These are phyloP conservation scores for Agarophyton chilense DNA, from an alignment of 23 red algal species.

Conservation along the genomic window DNA sequence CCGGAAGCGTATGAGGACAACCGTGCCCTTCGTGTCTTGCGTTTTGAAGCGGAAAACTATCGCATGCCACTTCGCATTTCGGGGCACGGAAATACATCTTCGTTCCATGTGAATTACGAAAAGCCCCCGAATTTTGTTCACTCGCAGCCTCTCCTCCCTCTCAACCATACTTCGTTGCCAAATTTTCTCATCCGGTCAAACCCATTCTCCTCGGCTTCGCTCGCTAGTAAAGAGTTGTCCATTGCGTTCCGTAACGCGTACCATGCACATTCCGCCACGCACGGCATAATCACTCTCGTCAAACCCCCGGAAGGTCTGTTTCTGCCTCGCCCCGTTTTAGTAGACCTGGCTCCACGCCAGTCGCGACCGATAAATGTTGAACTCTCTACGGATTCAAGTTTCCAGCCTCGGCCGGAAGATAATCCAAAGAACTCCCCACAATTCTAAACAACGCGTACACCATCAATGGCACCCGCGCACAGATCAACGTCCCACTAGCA, in stretches of 20 bases:
- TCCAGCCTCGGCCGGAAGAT: background rate
- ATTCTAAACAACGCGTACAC: conserved; percentile 28
- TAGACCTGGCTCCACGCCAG: conserved; percentile 57
- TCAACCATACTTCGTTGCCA: conserved; percentile 35
- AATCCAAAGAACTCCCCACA: background rate
- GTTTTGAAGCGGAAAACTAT: conserved; percentile 18
- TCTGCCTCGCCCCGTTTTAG: background rate
- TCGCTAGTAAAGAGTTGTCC: conserved; percentile 40
- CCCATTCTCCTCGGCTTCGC: conserved; percentile 10
- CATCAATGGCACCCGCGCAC: background rate
- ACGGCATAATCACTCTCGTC: background rate
- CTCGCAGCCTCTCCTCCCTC: background rate
- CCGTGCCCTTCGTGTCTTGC: background rate
- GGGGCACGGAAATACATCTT: background rate
- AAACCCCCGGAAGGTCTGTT: conserved; percentile 18
- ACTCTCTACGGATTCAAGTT: conserved; percentile 17
- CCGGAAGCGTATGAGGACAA: conserved; percentile 34
- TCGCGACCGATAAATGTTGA: conserved; percentile 22
- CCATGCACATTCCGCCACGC: conserved; percentile 7
- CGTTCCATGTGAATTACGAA: conserved; percentile 19
- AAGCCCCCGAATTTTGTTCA: conserved; percentile 2
- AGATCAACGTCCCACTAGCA: background rate
- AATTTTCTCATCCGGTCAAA: conserved; percentile 4
- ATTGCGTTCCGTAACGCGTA: conserved; percentile 42
- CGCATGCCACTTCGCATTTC: conserved; percentile 9